Base-by-base conservation (phyloP, 2,329 filamentous ascomycete species). In the Alternaria incomplexa region DNA sequence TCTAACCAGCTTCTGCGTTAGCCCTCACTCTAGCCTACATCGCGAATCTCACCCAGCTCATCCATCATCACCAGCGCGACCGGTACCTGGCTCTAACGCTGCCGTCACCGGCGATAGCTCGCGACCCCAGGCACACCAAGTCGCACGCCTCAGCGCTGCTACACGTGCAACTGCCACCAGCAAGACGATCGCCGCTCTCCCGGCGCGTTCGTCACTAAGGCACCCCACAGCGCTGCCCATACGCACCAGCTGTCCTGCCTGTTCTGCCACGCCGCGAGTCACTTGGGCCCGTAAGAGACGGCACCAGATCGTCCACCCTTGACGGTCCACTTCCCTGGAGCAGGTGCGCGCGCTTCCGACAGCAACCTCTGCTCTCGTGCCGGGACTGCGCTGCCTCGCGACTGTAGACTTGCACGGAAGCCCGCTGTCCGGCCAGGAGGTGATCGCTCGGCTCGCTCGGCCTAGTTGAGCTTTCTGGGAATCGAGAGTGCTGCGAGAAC, bases 401-500 rank as follows among this genome's bases (percentile, higher is more conserved):
- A 46, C 63, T 61, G 62, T 48, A 32, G 55, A 56, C 53, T 56
- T 44, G 64, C 65, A 63, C 73, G 68, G 70, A 73, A 73, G 69
- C 63, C 68, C 74, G 72, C 68, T 72, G 73, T 72, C 74, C 72
- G 71, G 68, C 73, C 74, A 54, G 73, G 61, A 75, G 71, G 73
- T 69, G 74, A 74, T 74, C 72, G 70, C 70, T 75, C 75, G 74
- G 75, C 73, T 72, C 64, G 61, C 75, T 77, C 77, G 74, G 77
- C 76, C 71, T 65, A 73, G 64, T 62, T 72, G 72, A 70, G 67
- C 62, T 56, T 67, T 73, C 68, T 63, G 65, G 65, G 66, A 64
- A 60, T 64, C 63, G 46, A 54, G 61, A 62, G 65, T 67, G 69
- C 73, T 75, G 72, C 67, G 68, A 75, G 61, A 64, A 58, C 51